Evolutionary conservation across 2,329 filamentous ascomycete genomes (phyloP).

Genomic region (Cercospora janseana): DNA sequence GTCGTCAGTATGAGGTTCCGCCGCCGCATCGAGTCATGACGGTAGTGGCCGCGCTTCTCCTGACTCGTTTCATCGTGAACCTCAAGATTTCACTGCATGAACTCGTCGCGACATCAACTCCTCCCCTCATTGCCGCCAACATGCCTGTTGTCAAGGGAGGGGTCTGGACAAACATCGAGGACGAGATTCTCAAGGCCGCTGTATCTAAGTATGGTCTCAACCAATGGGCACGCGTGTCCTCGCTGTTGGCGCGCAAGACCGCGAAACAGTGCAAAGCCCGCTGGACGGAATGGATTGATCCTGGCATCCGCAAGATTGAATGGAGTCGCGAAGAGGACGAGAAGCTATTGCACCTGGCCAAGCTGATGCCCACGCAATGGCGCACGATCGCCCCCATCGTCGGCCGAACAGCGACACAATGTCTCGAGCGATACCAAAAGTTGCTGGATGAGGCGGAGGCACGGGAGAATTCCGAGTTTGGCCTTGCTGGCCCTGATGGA

Average conservation of each 20-base stretch:
- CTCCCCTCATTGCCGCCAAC: slow-evolving; percentile 29
- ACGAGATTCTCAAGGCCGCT: slow-evolving; percentile 95
- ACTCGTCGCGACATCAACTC: neutral
- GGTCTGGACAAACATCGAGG: slow-evolving; percentile 71
- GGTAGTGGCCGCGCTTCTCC: neutral
- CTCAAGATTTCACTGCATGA: slow-evolving; percentile 6
- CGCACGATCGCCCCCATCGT: slow-evolving; percentile 96
- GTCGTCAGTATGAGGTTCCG: slow-evolving; percentile 13
- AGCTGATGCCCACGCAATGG: slow-evolving; percentile 99
- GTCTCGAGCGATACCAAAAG: slow-evolving; percentile 94
- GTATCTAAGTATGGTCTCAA: slow-evolving; percentile 94
- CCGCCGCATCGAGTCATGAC: neutral
- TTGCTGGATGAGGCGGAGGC: slow-evolving; percentile 94
- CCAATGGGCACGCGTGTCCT: slow-evolving; percentile 98
- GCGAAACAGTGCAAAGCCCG: slow-evolving; percentile 98
- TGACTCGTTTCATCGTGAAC: neutral
- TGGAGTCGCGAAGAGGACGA: slow-evolving; percentile 99
- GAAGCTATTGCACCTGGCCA: slow-evolving; percentile 91
- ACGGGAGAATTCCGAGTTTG: slow-evolving; percentile 71
- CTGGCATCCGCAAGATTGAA: slow-evolving; percentile 96
- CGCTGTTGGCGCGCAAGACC: slow-evolving; percentile 92
- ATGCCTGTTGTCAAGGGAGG: slow-evolving; percentile 68
- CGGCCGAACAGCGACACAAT: slow-evolving; percentile 93
- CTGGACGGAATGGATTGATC: slow-evolving; percentile 98
- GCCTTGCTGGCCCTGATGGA: slow-evolving; percentile 79